A percentile compares a stretch with the other conserved stretches of the same genome.
phyloP scores from a whole-genome alignment of 345 rosid species.

The Bretschneidera sinensis region DNA sequence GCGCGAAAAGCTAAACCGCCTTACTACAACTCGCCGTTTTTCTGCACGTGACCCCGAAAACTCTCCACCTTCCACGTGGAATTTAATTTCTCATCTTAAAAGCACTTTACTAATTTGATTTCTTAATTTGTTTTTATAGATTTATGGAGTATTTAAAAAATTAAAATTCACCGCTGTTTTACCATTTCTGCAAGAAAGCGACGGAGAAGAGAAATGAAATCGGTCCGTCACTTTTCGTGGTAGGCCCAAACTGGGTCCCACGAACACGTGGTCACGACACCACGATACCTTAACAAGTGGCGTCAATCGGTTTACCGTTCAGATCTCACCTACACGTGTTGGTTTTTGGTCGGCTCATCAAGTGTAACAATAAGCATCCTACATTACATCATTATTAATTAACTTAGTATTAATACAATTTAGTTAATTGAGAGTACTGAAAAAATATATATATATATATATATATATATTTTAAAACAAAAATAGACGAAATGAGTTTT shows the following conservation, averaged over 20 bases:
- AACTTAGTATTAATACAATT: no score
- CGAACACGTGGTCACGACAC: constrained; percentile 41
- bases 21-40: not conserved
- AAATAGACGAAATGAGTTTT: not conserved
- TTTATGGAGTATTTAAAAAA: no score
- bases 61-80: not conserved
- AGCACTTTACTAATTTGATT: no score
- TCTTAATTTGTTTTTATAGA: not conserved
- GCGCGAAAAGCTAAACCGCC: constrained; percentile 13
- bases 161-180: not conserved
- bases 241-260: constrained; percentile 8
- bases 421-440: not conserved
- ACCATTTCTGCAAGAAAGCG: constrained; percentile 12
- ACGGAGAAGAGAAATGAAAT: not conserved
- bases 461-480: not conserved
- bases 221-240: not conserved
- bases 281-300: constrained; percentile 20
- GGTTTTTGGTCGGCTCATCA: not conserved
- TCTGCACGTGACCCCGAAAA: constrained; percentile 12
- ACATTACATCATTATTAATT: no score
- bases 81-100: not conserved
- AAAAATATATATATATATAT: not conserved
- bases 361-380: not conserved
- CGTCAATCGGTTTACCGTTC: constrained; percentile 1
- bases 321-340: constrained; percentile 33